Conservation (phyloP, 116 monocot genomes). For the Papilionanthe hybrid region DNA sequence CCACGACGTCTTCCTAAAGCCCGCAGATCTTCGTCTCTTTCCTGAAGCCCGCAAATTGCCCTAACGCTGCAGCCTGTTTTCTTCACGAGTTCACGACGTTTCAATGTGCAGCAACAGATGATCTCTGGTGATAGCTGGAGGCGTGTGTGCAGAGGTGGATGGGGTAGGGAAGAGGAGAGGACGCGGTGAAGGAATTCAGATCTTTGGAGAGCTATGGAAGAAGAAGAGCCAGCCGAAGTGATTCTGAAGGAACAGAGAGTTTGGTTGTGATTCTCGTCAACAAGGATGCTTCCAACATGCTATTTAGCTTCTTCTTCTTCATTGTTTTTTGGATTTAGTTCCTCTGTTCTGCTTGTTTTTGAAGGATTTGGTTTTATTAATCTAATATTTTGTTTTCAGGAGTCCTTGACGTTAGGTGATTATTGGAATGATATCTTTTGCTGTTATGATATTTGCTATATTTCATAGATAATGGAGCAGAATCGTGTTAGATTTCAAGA, state of each 20-base stretch:
- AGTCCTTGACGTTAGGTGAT: too few relatives aligned
- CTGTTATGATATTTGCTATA: too few relatives aligned
- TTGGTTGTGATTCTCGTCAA: neutral
- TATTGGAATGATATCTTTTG: too few relatives aligned
- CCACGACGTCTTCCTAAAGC: too few relatives aligned
- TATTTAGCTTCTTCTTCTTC: neutral
- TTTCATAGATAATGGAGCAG: too few relatives aligned
- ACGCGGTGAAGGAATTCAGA: constrained; percentile 33
- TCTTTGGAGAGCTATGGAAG: constrained; percentile 74
- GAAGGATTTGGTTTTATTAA: neutral
- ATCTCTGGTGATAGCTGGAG: constrained; percentile 27
- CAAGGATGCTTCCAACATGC: neutral
- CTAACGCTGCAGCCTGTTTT: too few relatives aligned
- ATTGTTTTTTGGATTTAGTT: neutral
- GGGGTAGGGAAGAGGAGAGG: constrained; percentile 21
- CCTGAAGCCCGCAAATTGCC: too few relatives aligned
- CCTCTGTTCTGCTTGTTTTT: neutral
- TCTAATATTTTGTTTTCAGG: neutral
- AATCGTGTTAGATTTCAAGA: too few relatives aligned
- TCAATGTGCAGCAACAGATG: constrained; percentile 3
- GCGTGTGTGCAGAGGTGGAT: constrained; percentile 5
- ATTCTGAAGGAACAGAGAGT: neutral
- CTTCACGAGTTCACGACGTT: neutral
- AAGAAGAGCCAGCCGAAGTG: constrained; percentile 48
- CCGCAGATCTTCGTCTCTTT: too few relatives aligned